Evolutionary conservation across 768 basidiomycete species (phyloP).

Genomic region (Brasilioporus rufonigricans): DNA sequence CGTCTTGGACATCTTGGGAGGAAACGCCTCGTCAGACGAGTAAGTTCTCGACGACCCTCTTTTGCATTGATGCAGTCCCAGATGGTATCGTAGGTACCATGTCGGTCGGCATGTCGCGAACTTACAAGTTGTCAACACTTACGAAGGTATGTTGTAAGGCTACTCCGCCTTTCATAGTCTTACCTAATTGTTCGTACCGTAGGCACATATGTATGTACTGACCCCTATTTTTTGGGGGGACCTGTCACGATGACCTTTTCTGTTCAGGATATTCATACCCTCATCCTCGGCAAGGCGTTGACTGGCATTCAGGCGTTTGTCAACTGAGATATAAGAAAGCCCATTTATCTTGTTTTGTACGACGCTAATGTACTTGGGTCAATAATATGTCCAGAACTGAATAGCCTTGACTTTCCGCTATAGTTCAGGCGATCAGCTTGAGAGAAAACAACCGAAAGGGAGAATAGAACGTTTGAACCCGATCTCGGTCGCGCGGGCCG

Average conservation of each 20-base stretch:
- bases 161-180: no score
- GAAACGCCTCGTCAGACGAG: constrained; percentile 94
- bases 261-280: constrained; percentile 80
- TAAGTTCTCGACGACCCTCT: constrained; percentile 34
- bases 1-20: constrained; percentile 88
- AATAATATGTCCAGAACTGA: not conserved
- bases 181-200: not conserved
- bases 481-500: not conserved
- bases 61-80: not conserved
- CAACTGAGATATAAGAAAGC: constrained; percentile 36
- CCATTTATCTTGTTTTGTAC: not conserved
- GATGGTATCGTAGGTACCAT: constrained; percentile 60
- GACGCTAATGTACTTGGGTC: not conserved
- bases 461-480: not conserved
- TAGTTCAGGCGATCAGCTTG: not conserved
- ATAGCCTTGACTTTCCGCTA: not conserved
- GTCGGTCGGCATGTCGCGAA: constrained; percentile 95
- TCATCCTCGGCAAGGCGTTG: constrained; percentile 91
- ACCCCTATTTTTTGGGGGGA: not conserved
- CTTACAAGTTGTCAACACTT: constrained; percentile 93
- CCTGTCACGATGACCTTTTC: constrained; percentile 8
- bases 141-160: constrained; percentile 61
- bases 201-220: constrained; percentile 58
- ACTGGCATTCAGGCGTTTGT: constrained; percentile 87
- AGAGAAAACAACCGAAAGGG: not conserved